These are phyloP conservation scores for Aspergillus viridinutans DNA, from an alignment of 2,329 filamentous ascomycete species.

Conservation along the genomic window DNA sequence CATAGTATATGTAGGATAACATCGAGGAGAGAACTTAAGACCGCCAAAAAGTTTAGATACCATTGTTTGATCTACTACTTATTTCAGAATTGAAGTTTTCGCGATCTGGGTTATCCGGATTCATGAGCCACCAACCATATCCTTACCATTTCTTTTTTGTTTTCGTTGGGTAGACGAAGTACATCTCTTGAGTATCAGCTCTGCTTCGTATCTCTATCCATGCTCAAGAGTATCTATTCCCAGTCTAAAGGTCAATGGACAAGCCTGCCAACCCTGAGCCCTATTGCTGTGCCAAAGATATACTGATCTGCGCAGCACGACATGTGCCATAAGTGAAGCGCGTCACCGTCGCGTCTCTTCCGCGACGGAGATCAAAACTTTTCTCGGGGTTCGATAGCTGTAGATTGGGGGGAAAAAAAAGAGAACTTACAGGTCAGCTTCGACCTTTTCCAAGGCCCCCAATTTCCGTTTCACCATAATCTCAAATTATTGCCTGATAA, in stretches of 20 bases:
- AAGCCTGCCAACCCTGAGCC: too few species aligned
- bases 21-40: neutral
- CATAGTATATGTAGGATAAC: neutral
- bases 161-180: neutral
- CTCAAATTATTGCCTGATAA: constrained; percentile 3
- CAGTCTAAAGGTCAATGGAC: neutral
- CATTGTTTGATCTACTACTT: neutral
- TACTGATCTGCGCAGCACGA: constrained; percentile 10
- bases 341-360: constrained; percentile 24
- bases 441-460: constrained; percentile 89
- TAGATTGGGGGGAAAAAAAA: neutral
- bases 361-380: too few species aligned
- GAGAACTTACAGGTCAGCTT: constrained; percentile 70
- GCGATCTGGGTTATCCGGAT: neutral
- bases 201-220: neutral
- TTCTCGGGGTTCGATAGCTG: constrained; percentile 4
- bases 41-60: neutral
- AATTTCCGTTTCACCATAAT: constrained; percentile 82
- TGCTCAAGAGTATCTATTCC: neutral
- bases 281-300: constrained; percentile 13
- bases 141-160: neutral
- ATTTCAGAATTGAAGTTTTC: neutral
- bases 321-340: constrained; percentile 13
- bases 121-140: neutral
- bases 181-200: neutral